Percentiles rank a stretch among this genome's conserved stretches.
phyloP scores from a whole-genome alignment of 2,329 filamentous ascomycete genomes.

The Sporothrix humicola region DNA sequence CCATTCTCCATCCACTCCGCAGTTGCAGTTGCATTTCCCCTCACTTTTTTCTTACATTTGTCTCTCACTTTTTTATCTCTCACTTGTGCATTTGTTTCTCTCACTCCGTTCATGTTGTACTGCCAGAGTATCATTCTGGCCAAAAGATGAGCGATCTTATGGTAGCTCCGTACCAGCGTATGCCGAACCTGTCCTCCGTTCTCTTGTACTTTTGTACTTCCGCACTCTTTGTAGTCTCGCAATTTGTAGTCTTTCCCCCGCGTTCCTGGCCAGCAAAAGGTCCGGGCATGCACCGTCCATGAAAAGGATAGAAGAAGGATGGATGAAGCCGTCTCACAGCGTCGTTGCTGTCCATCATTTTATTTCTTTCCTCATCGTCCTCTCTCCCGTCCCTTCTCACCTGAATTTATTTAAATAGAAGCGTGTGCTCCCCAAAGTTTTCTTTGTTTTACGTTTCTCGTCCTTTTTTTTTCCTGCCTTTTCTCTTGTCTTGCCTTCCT shows the following conservation, averaged over 20 bases:
- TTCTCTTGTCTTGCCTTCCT: background rate
- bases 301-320: background rate
- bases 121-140: background rate
- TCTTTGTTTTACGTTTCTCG: background rate
- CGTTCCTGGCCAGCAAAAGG: background rate
- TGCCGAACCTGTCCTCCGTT: background rate
- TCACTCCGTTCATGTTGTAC: constrained; percentile 1
- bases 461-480: background rate
- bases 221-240: background rate
- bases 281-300: background rate
- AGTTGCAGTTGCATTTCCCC: constrained; percentile 5
- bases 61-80: background rate
- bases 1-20: background rate
- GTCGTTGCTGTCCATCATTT: background rate
- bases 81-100: background rate
- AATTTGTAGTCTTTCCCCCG: background rate
- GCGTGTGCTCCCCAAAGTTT: background rate
- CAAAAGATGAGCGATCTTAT: background rate
- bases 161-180: background rate
- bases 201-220: background rate
- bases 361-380: background rate
- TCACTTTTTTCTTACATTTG: background rate
- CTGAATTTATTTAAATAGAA: background rate
- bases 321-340: background rate
- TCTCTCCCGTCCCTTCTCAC: background rate